phyloP scores from a whole-genome alignment of 2,329 filamentous ascomycete genomes.

The Colletotrichum caudatum region DNA sequence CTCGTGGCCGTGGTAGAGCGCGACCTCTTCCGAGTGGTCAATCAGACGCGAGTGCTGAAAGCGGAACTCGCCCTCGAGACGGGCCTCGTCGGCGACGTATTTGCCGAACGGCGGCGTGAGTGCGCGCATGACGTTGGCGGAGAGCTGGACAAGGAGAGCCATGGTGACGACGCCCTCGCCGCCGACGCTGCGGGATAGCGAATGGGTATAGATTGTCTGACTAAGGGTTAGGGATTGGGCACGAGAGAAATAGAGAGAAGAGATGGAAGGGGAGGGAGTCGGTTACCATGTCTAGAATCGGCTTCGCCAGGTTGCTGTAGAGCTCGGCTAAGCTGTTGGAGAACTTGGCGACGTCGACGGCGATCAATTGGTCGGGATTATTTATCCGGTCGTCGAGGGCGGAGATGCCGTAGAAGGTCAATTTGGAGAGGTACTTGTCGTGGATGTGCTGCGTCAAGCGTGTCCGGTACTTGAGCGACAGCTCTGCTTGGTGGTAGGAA shows the following conservation, averaged over 20 bases:
- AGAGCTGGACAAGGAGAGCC: conserved; percentile 92
- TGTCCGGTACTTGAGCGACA: conserved; percentile 92
- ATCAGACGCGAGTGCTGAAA: conserved; percentile 96
- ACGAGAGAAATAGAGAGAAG: background rate
- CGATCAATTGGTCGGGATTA: conserved; percentile 97
- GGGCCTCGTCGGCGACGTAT: conserved; percentile 96
- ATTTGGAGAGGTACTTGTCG: conserved; percentile 93
- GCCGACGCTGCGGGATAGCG: conserved; percentile 92
- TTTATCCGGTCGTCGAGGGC: conserved; percentile 97
- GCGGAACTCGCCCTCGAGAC: conserved; percentile 94
- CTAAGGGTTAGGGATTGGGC: background rate
- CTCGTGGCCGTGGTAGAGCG: conserved; percentile 90
- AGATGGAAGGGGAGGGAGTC: conserved; percentile 35
- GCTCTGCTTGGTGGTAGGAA: conserved; percentile 95
- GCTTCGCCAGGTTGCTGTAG: conserved; percentile 97
- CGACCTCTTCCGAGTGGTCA: conserved; percentile 95
- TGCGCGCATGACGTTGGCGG: conserved; percentile 91
- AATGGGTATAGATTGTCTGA: conserved; percentile 90
- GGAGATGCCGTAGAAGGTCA: conserved; percentile 97
- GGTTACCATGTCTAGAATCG: conserved; percentile 86
- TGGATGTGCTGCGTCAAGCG: conserved; percentile 95
- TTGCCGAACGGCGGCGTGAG: conserved; percentile 96
- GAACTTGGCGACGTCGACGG: conserved; percentile 96
- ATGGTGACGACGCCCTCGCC: conserved; percentile 96
- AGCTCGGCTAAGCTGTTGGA: conserved; percentile 94